Evolutionary conservation across 108 stramenopile species (phyloP), one percentile per base, ranked within the genome.

Genomic region (Cyclotella distinguenda): DNA sequence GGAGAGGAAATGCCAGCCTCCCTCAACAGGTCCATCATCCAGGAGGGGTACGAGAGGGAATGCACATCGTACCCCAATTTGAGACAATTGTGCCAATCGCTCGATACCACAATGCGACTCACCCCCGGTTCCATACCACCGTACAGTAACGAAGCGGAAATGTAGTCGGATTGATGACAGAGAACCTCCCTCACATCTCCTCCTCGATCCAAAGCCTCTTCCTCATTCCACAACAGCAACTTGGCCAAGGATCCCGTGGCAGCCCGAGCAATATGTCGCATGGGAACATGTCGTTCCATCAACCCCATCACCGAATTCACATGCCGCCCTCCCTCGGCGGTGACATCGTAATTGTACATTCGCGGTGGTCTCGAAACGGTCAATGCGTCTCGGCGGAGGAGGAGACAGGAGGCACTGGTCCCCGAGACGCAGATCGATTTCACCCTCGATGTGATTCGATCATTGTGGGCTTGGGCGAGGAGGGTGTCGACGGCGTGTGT

Each of bases 61-160:
- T 74, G 86, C 7, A 97, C 94, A 53, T 97, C 95, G 63, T 88
- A 97, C 10, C 96, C 96, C 22, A 93, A 56, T 60, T 97, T 96
- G 16, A 97, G 70, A 46, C 82, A 84, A 78, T 97, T 97, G 70
- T 97, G 95, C 94, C 95, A 97, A 65, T 96, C 96, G 31, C 89
- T 82, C 11, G 47, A 25, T 28, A 40, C 75, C 55, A 21, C 26
- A n/a, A n/a, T n/a, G 48, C 18, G 32, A 13, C 35, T 46, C 47
- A 63, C 57, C 1, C 60, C 67, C 27, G 61, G n/a, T 32, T 74
- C 68, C 3, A 54, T 38, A 15, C 74, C 76, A 11, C 77, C 69
- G 32, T 64, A 42, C 66, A 88, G 57, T 18, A 93, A 49, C 47
- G 74, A 77, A 57, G 79, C 43, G 7, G 94, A 77, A 40, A 91